Evolutionary conservation across 2,329 filamentous ascomycete species (phyloP).

Genomic region (Chrysoporthe cubensis): DNA sequence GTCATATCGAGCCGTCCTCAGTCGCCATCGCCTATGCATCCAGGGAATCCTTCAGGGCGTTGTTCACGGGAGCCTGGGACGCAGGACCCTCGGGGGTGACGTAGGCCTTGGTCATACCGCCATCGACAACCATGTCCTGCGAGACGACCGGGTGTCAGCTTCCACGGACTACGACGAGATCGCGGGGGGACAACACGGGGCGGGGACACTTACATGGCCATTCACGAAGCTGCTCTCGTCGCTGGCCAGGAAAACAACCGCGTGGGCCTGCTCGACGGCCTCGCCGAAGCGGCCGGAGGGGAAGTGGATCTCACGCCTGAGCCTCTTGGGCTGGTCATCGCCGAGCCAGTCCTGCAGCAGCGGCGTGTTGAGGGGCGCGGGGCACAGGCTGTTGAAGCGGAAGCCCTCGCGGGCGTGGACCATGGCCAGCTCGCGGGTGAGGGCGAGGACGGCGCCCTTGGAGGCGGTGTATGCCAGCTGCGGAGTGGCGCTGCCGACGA

Average conservation of each 20-base stretch:
- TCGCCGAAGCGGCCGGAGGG: constrained; percentile 87
- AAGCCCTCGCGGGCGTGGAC: constrained; percentile 88
- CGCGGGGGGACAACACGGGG: not conserved
- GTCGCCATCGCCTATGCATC: constrained; percentile 33
- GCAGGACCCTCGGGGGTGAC: constrained; percentile 68
- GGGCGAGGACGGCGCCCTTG: constrained; percentile 88
- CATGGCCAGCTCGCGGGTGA: constrained; percentile 89
- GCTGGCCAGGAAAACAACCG: constrained; percentile 83
- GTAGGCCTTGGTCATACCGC: constrained; percentile 94
- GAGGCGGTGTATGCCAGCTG: constrained; percentile 92
- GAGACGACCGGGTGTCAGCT: constrained; percentile 8
- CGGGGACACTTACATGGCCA: constrained; percentile 45
- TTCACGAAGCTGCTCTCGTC: constrained; percentile 92
- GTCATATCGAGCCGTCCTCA: constrained; percentile 13
- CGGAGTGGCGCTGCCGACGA: constrained; percentile 84
- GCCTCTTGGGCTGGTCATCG: constrained; percentile 79
- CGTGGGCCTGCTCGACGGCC: constrained; percentile 91
- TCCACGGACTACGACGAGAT: not conserved
- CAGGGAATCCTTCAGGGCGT: constrained; percentile 56
- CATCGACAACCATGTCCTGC: constrained; percentile 92
- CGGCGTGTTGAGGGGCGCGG: constrained; percentile 89
- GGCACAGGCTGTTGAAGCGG: constrained; percentile 89
- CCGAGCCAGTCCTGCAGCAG: constrained; percentile 93
- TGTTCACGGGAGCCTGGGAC: constrained; percentile 59
- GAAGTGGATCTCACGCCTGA: constrained; percentile 86